Evolutionary conservation across 495 filamentous ascomycete genomes (phyloP).

Genomic region (Aspergillus bridgeri): DNA sequence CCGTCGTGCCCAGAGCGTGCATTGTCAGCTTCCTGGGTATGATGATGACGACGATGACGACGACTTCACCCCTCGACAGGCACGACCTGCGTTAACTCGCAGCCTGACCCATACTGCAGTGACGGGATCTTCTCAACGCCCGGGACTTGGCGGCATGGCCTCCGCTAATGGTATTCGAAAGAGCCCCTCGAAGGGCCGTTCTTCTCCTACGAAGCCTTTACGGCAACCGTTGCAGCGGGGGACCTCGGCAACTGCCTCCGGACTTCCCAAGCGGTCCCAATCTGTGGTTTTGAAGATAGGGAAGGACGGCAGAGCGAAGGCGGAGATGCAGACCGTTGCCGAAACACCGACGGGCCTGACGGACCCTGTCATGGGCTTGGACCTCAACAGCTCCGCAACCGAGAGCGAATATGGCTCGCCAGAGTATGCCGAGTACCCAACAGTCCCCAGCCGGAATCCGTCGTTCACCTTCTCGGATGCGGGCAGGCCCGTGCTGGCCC

Average conservation of each 20-base stretch:
- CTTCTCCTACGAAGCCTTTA: constrained; percentile 36
- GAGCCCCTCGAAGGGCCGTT: constrained; percentile 43
- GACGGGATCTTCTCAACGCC: constrained; percentile 22
- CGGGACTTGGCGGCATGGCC: constrained; percentile 28
- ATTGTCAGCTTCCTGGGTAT: constrained; percentile 20
- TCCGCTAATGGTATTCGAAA: constrained; percentile 42
- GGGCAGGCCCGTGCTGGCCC: constrained; percentile 43
- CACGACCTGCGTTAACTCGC: constrained; percentile 55
- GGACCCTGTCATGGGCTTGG: constrained; percentile 41
- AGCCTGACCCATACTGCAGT: constrained; percentile 51
- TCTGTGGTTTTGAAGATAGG: constrained; percentile 69
- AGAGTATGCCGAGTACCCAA: constrained; percentile 63
- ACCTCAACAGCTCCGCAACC: constrained; percentile 45
- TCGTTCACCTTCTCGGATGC: constrained; percentile 60
- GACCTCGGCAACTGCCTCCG: constrained; percentile 27
- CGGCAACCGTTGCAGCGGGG: constrained; percentile 33
- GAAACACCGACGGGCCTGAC: constrained; percentile 41
- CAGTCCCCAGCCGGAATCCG: constrained; percentile 58
- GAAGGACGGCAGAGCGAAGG: constrained; percentile 64
- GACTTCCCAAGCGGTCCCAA: constrained; percentile 33
- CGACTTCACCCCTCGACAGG: constrained; percentile 37
- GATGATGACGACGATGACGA: constrained; percentile 43
- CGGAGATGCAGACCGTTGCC: constrained; percentile 61
- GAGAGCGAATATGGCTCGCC: constrained; percentile 55
- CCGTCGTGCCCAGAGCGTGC: constrained; percentile 30